A percentile compares a stretch with the other conserved stretches of the same genome.
Evolutionary conservation across 2,329 filamentous ascomycete genomes (phyloP).

Genomic region (Fusarium marasasianum): DNA sequence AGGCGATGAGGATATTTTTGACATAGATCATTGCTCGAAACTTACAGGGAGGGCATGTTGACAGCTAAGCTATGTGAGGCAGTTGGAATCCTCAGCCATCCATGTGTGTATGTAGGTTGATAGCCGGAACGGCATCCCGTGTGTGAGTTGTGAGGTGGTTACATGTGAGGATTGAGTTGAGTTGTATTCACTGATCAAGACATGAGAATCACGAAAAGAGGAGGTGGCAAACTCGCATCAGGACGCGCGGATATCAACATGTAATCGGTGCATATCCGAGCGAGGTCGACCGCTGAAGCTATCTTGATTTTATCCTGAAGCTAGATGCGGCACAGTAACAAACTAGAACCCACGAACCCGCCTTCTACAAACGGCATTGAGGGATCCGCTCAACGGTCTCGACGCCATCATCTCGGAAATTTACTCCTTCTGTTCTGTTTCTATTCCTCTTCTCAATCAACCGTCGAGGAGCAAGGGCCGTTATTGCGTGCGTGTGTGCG

Average conservation of each 20-base stretch:
- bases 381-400: neutral
- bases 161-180: neutral
- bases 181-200: neutral
- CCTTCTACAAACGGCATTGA: neutral
- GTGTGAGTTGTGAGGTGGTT: neutral
- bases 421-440: neutral
- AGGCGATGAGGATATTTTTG: constrained; percentile 15
- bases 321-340: constrained; percentile 16
- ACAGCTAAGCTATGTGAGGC: neutral
- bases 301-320: constrained; percentile 19
- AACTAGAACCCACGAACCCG: neutral
- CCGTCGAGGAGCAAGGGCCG: neutral
- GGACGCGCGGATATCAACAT: neutral
- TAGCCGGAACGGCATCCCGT: neutral
- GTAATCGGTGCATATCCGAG: neutral
- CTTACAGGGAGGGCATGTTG: neutral
- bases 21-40: neutral
- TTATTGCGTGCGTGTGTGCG: neutral
- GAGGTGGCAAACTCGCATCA: constrained; percentile 20
- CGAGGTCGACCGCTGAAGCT: constrained; percentile 4
- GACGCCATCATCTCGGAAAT: neutral
- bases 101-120: neutral
- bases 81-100: neutral
- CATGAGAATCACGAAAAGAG: constrained; percentile 19
- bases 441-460: neutral